phyloP scores from a whole-genome alignment of 2,329 filamentous ascomycete genomes.

The Colletotrichum magnum region DNA sequence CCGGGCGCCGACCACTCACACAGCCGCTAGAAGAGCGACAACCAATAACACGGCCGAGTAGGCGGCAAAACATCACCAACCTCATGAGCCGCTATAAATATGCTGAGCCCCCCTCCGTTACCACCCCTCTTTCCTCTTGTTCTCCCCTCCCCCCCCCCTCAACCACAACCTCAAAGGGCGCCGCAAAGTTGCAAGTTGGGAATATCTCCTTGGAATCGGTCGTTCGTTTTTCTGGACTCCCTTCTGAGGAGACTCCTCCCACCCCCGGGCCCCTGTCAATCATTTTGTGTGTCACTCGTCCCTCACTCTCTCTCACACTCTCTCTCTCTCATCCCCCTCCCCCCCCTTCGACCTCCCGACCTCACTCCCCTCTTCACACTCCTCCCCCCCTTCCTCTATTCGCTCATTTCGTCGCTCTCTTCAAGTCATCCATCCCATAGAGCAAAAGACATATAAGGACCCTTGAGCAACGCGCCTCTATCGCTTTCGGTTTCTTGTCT shows the following conservation, averaged over 20 bases:
- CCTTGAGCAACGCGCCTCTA: slow-evolving; percentile 35
- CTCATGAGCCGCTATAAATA: slow-evolving; percentile 50
- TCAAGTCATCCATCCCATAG: slow-evolving; percentile 45
- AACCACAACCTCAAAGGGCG: slow-evolving; percentile 65
- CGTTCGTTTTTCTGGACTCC: slow-evolving; percentile 58
- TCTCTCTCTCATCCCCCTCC: slow-evolving; percentile 50
- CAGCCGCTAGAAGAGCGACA: slow-evolving; percentile 35
- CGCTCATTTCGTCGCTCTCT: slow-evolving; percentile 70
- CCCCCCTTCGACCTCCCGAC: slow-evolving; percentile 48
- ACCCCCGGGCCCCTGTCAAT: slow-evolving; percentile 69
- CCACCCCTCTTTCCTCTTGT: slow-evolving; percentile 51
- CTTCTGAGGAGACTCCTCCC: slow-evolving; percentile 59
- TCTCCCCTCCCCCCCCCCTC: slow-evolving; percentile 64
- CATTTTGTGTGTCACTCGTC: slow-evolving; percentile 58
- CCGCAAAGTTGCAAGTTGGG: slow-evolving; percentile 69
- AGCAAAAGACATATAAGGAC: slow-evolving; percentile 36
- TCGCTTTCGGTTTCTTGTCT: slow-evolving; percentile 54
- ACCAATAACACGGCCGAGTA: slow-evolving; percentile 35
- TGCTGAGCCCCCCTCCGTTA: slow-evolving; percentile 47
- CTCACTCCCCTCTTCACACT: slow-evolving; percentile 49
- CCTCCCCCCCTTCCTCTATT: slow-evolving; percentile 43
- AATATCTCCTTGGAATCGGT: slow-evolving; percentile 62
- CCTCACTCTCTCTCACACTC: slow-evolving; percentile 48
- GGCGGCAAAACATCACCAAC: slow-evolving; percentile 37
- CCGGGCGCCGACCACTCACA: slow-evolving; percentile 13